These are phyloP conservation scores for Candida qinlingensis DNA, from an alignment of 805 yeast genomes.

Conservation along the genomic window DNA sequence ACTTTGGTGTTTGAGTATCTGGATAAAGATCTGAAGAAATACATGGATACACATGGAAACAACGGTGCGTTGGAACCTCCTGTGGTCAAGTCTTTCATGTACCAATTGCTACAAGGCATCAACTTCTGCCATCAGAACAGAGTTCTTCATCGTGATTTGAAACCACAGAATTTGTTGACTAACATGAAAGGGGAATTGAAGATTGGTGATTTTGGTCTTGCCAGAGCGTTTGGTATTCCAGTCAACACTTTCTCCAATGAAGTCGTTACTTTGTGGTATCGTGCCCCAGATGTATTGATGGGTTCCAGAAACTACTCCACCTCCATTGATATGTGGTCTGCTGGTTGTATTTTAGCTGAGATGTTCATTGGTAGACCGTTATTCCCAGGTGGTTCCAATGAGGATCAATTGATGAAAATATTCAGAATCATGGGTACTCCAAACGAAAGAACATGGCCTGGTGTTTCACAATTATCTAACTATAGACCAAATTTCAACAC, in stretches of 20 bases:
- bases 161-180: constrained; percentile 91
- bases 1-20: constrained; percentile 90
- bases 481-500: constrained; percentile 79
- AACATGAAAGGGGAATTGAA: constrained; percentile 87
- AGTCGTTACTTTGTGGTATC: constrained; percentile 96
- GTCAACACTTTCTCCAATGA: constrained; percentile 96
- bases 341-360: constrained; percentile 96
- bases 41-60: constrained; percentile 84
- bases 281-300: constrained; percentile 94
- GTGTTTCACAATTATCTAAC: constrained; percentile 85
- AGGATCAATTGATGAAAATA: constrained; percentile 88
- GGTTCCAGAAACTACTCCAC: constrained; percentile 96
- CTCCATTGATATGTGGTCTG: constrained; percentile 97
- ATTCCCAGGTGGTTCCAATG: constrained; percentile 94
- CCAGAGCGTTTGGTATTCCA: constrained; percentile 97
- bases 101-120: constrained; percentile 85
- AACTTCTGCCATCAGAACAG: constrained; percentile 59
- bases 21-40: constrained; percentile 90
- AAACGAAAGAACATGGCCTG: constrained; percentile 95
- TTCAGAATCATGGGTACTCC: constrained; percentile 97
- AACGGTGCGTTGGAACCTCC: constrained; percentile 89
- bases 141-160: constrained; percentile 71
- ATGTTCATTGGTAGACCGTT: constrained; percentile 98
- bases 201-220: constrained; percentile 94
- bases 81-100: constrained; percentile 86